phyloP scores from a whole-genome alignment of 495 filamentous ascomycete genomes.

The Pseudevernia furfuracea region DNA sequence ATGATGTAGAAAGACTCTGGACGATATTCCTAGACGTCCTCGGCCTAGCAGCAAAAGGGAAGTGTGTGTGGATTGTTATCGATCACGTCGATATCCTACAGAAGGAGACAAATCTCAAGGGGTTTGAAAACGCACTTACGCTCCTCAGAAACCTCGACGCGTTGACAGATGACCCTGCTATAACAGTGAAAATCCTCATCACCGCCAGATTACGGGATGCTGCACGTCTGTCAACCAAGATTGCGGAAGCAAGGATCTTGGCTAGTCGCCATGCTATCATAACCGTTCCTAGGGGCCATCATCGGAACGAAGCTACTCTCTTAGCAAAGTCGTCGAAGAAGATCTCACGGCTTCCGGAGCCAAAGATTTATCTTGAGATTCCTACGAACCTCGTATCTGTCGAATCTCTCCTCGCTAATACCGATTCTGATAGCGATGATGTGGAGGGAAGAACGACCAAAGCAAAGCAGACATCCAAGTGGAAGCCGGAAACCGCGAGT shows the following conservation, averaged over 20 bases:
- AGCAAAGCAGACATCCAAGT: background rate
- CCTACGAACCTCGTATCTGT: background rate
- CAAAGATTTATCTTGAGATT: background rate
- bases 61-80: conserved; percentile 16
- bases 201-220: conserved; percentile 14
- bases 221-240: conserved; percentile 1
- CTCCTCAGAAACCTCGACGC: conserved; percentile 14
- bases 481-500: background rate
- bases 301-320: conserved; percentile 11
- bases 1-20: conserved; percentile 12
- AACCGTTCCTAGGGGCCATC: conserved; percentile 13
- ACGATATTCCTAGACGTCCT: conserved; percentile 17
- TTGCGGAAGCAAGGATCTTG: conserved; percentile 3
- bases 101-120: conserved; percentile 1
- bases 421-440: conserved; percentile 1
- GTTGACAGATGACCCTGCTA: conserved; percentile 5
- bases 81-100: conserved; percentile 17
- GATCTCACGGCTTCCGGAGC: conserved; percentile 7
- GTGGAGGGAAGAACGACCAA: background rate
- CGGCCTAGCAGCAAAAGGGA: background rate
- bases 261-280: conserved; percentile 14
- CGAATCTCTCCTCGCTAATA: background rate
- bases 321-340: conserved; percentile 13
- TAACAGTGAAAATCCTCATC: conserved; percentile 19
- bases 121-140: background rate